Percentiles rank a stretch among this genome's conserved stretches.
These are phyloP conservation scores for Naegleria gruberi DNA, from an alignment of 208 protist genomes.

Conservation along the genomic window DNA sequence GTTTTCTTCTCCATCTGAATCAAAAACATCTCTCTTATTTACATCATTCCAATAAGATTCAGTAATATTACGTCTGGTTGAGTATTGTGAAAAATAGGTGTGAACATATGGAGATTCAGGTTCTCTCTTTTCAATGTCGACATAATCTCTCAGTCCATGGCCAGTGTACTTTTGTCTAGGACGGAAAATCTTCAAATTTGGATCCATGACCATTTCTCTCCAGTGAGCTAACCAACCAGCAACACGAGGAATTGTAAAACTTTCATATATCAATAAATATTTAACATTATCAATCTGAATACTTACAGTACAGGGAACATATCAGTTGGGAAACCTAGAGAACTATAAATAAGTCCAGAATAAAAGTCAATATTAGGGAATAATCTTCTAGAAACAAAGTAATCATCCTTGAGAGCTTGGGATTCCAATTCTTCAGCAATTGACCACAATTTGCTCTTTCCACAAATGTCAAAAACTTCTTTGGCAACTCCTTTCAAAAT, in stretches of 20 bases:
- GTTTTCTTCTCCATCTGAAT: too few species aligned
- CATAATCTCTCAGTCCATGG: not conserved
- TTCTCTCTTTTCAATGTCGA: not conserved
- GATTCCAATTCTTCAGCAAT: slow-evolving; percentile 48
- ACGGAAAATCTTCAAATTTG: slow-evolving; percentile 38
- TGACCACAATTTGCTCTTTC: slow-evolving; percentile 44
- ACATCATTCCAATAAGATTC: not conserved
- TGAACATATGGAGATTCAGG: not conserved
- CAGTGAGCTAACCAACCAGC: slow-evolving; percentile 62
- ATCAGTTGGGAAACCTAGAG: slow-evolving; percentile 42
- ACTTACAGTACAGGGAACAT: slow-evolving; percentile 57
- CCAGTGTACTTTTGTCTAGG: slow-evolving; percentile 43
- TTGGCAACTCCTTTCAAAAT: slow-evolving; percentile 47
- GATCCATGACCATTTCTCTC: slow-evolving; percentile 37
- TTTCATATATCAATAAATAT: too few species aligned
- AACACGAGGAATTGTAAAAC: slow-evolving; percentile 56
- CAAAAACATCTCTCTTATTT: too few species aligned
- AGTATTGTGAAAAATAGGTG: not conserved
- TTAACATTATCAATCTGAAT: not conserved
- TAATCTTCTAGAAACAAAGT: slow-evolving; percentile 55
- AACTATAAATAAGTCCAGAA: slow-evolving; percentile 7
- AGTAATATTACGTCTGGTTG: not conserved
- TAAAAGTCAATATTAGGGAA: slow-evolving; percentile 63
- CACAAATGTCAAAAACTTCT: slow-evolving; percentile 39
- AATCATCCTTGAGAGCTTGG: slow-evolving; percentile 51